These are phyloP conservation scores for Babesia bigemina DNA, from an alignment of 169 alveolate species.

Conservation along the genomic window DNA sequence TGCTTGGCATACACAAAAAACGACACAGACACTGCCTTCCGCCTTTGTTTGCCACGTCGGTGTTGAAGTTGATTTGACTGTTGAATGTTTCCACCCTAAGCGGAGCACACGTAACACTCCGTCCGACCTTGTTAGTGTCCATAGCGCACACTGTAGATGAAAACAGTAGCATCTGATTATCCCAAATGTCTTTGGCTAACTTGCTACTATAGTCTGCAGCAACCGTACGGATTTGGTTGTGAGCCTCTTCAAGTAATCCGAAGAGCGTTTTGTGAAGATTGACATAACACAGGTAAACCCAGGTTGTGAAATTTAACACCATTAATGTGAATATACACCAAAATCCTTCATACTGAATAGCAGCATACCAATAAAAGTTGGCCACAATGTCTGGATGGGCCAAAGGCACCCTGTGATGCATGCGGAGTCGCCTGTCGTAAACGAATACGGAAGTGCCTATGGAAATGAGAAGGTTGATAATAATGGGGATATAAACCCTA, in stretches of 20 bases:
- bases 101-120: neutral
- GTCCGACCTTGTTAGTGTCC: slow-evolving; percentile 9
- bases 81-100: slow-evolving; percentile 19
- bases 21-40: slow-evolving; percentile 51
- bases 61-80: slow-evolving; percentile 54
- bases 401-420: slow-evolving; percentile 61
- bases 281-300: slow-evolving; percentile 42
- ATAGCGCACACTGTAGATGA: slow-evolving; percentile 39
- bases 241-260: slow-evolving; percentile 38
- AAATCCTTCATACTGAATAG: slow-evolving; percentile 66
- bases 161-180: slow-evolving; percentile 45
- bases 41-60: neutral
- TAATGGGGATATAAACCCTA: slow-evolving; percentile 44
- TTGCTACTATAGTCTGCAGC: slow-evolving; percentile 27
- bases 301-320: slow-evolving; percentile 42
- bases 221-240: slow-evolving; percentile 1
- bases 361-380: slow-evolving; percentile 64
- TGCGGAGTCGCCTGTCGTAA: slow-evolving; percentile 42
- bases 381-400: slow-evolving; percentile 60
- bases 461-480: slow-evolving; percentile 35
- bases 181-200: slow-evolving; percentile 57
- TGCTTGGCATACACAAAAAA: slow-evolving; percentile 19
- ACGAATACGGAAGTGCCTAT: slow-evolving; percentile 29
- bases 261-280: slow-evolving; percentile 36
- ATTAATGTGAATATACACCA: slow-evolving; percentile 51